Percentiles rank a stretch among this genome's conserved stretches.
Conservation (phyloP, 371 early-diverging fungal genomes). For the Mycotypha africana region DNA sequence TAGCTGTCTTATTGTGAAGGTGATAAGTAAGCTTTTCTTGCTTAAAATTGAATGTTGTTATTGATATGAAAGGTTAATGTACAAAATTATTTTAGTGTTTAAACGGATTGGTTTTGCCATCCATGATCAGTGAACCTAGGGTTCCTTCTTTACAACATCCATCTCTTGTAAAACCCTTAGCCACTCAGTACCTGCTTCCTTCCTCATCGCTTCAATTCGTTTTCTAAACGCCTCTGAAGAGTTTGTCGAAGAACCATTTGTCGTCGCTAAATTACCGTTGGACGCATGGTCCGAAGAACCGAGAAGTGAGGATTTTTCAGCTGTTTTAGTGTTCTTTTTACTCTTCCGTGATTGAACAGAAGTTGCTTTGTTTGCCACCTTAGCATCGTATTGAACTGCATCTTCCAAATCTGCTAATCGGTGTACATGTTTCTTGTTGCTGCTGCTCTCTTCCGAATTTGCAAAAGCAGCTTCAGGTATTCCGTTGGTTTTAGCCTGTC, state of each 20-base stretch:
- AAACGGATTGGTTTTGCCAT: too few relatives aligned
- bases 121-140: too few relatives aligned
- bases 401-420: conserved; percentile 41
- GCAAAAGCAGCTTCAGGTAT: conserved; percentile 3
- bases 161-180: conserved; percentile 56
- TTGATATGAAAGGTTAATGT: too few relatives aligned
- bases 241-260: conserved; percentile 4
- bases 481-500: conserved; percentile 11
- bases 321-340: conserved; percentile 15
- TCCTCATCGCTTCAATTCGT: conserved; percentile 56
- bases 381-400: conserved; percentile 20
- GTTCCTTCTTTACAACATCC: conserved; percentile 28
- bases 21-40: too few relatives aligned
- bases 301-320: not conserved
- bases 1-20: too few relatives aligned
- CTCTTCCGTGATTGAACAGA: conserved; percentile 29
- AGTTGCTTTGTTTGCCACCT: conserved; percentile 16
- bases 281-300: too few relatives aligned
- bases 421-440: conserved; percentile 31
- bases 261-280: too few relatives aligned
- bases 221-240: conserved; percentile 40
- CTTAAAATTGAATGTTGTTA: too few relatives aligned
- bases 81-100: too few relatives aligned
- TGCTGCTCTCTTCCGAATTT: conserved; percentile 7
- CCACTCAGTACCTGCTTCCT: conserved; percentile 62